Evolutionary conservation across 768 basidiomycete species (phyloP).

Genomic region (Erythrobasidium yunnanense): DNA sequence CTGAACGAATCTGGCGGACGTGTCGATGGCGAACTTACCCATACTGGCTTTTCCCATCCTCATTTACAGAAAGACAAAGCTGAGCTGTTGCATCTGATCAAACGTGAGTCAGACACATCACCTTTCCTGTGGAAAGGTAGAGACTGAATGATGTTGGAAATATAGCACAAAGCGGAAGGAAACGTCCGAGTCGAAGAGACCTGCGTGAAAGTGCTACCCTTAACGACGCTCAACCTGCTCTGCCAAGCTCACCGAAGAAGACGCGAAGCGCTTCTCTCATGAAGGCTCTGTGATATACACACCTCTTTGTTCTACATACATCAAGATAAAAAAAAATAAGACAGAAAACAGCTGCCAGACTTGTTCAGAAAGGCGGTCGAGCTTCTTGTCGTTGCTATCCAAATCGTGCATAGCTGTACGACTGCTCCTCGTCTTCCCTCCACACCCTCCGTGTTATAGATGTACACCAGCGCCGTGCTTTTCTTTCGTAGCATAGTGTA

Average conservation of each 20-base stretch:
- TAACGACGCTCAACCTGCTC: background rate
- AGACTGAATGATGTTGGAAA: background rate
- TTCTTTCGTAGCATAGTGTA: no score
- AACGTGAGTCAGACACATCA: slow-evolving; percentile 16
- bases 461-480: no score
- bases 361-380: no score
- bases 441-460: no score
- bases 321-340: no score
- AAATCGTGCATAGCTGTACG: no score
- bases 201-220: background rate
- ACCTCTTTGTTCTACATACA: no score
- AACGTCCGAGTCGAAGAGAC: background rate
- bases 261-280: no score
- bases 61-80: slow-evolving; percentile 8
- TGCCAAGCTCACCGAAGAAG: background rate
- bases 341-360: no score
- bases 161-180: slow-evolving; percentile 3
- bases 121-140: background rate
- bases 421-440: no score
- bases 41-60: slow-evolving; percentile 19
- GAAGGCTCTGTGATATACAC: no score
- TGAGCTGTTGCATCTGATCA: slow-evolving; percentile 20
- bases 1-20: slow-evolving; percentile 12
- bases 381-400: no score
- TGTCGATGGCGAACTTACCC: slow-evolving; percentile 15